These are phyloP conservation scores for Falciphora oryzae DNA, from an alignment of 2,329 filamentous ascomycete species.

Conservation along the genomic window DNA sequence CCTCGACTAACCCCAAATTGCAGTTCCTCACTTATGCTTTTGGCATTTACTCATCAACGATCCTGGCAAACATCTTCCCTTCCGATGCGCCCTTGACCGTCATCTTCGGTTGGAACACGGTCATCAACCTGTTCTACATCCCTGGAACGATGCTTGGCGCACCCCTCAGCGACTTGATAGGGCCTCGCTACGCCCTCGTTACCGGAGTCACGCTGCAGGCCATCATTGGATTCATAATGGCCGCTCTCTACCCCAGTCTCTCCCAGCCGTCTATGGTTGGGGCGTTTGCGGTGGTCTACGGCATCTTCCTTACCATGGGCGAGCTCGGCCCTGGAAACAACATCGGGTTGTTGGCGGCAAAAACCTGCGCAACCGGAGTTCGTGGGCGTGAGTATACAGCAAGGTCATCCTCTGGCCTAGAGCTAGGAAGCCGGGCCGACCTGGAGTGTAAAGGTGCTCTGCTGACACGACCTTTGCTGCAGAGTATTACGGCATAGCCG, in stretches of 20 bases:
- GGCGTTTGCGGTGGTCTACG: slow-evolving; percentile 74
- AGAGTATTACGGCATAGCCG: slow-evolving; percentile 65
- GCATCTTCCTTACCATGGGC: slow-evolving; percentile 69
- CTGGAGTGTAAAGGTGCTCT: not conserved
- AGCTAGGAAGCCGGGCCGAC: slow-evolving; percentile 18
- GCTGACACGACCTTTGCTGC: not conserved
- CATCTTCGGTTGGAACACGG: slow-evolving; percentile 79
- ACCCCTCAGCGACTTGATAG: slow-evolving; percentile 70
- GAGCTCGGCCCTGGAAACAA: slow-evolving; percentile 88
- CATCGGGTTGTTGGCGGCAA: slow-evolving; percentile 80
- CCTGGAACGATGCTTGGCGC: slow-evolving; percentile 76
- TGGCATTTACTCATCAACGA: slow-evolving; percentile 74
- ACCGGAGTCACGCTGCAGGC: slow-evolving; percentile 68
- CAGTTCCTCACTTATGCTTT: slow-evolving; percentile 79
- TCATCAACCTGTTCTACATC: slow-evolving; percentile 85
- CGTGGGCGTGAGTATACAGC: slow-evolving; percentile 47
- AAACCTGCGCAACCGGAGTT: slow-evolving; percentile 84
- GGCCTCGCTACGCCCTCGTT: slow-evolving; percentile 68
- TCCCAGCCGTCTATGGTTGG: slow-evolving; percentile 61
- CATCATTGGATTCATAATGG: slow-evolving; percentile 83
- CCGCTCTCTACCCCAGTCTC: slow-evolving; percentile 68
- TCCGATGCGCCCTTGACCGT: slow-evolving; percentile 60
- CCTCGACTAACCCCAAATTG: not conserved
- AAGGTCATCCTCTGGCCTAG: not conserved
- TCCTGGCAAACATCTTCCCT: slow-evolving; percentile 61